These are phyloP conservation scores for Fomitopsis pinicola DNA, from an alignment of 1,284 basidiomycete genomes.

Conservation along the genomic window DNA sequence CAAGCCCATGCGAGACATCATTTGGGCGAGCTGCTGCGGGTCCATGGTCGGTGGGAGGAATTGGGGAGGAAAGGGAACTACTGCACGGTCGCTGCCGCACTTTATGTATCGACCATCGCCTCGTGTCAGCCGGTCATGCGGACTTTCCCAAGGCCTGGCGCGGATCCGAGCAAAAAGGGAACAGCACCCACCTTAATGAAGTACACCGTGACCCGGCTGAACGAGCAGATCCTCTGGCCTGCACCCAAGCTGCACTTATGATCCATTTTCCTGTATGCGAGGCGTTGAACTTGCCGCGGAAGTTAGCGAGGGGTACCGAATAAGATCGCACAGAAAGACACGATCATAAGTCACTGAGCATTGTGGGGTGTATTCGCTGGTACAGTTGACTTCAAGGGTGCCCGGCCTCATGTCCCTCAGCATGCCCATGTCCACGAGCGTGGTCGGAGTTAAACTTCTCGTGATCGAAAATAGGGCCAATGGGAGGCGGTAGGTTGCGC, in stretches of 20 bases:
- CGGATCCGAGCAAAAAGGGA: neutral
- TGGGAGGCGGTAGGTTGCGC: conserved; percentile 59
- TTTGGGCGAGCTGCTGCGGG: neutral
- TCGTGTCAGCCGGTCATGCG: neutral
- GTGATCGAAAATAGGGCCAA: conserved; percentile 54
- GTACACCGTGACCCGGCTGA: no score
- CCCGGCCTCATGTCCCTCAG: neutral
- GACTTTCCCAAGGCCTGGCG: no score
- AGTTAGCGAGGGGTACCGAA: neutral
- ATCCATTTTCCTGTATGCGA: neutral
- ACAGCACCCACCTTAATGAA: neutral
- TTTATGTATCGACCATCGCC: neutral
- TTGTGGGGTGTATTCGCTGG: neutral
- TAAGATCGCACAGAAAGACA: neutral
- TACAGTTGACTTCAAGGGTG: neutral
- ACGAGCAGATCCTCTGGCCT: no score
- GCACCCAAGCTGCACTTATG: neutral
- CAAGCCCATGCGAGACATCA: neutral
- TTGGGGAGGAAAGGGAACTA: neutral
- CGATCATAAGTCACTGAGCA: neutral
- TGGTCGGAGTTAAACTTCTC: conserved; percentile 25
- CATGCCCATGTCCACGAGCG: neutral
- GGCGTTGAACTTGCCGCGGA: neutral
- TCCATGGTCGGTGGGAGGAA: neutral
- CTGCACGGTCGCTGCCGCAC: neutral